Base-by-base conservation (phyloP, 139 green algal species). In the Ulvella scutata region DNA sequence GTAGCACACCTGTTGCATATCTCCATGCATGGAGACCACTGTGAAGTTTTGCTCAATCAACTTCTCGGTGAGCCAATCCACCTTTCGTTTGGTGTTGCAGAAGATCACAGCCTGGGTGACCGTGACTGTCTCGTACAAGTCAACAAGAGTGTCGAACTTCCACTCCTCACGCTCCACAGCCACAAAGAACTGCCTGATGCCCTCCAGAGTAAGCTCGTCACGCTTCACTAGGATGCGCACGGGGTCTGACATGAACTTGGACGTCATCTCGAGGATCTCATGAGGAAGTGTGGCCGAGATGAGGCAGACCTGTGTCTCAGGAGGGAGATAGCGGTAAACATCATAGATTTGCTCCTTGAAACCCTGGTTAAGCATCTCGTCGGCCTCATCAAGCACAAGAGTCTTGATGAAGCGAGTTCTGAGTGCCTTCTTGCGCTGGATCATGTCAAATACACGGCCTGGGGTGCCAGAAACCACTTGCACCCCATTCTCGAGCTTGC, bases 271-370 rank as follows among this genome's bases (percentile, higher is more conserved):
- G 62, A 98, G 81, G 74, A 99, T 90, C 79, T 98, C 93, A 37
- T 90, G 81, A 4, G 95, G 95, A 76, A 98, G 83, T 29, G 95
- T 99, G 23, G 95, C 95, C 21, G 82, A 92, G 72, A 99, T 90
- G 38, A 98, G 79, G 62, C 98, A 89, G 67, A 99, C 93, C 84
- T 93, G 85, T 72, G 88, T 90, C 74, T 94, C 90, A 21, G 89
- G 90, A 4, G 91, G 91, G 7, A 96, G 31, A 31, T 80, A 87
- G 44, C 92, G 79, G 84, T 99, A 99, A 37, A 98, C 91, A 80
- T 99, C 94, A 76, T 98, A 99, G 78, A 99, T 98, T 84, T 99
- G 95, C 84, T 99, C 95, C 82, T 96, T 97, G 87, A 99, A 99
- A 43, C 95, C 94, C 79, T 96, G 91, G 79, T 80, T 90, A 29